Evolutionary conservation across 805 yeast species (phyloP), one percentile per base, ranked within the genome.

Genomic region (Hanseniaspora clermontiae): DNA sequence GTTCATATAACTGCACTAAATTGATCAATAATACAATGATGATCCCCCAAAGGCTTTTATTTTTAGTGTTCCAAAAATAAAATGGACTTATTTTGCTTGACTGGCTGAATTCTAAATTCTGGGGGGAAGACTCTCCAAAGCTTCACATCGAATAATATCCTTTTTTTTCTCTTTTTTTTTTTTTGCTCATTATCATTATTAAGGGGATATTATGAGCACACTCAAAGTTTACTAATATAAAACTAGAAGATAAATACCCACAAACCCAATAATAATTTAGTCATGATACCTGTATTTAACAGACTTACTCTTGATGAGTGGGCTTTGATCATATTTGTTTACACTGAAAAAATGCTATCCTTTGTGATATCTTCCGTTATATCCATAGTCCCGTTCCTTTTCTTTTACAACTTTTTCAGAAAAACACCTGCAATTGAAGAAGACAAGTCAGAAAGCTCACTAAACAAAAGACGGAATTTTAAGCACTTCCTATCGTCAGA

Each of bases 401-500:
- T 37, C 24, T 15, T 31, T 45, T 14, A 12, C 4, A 36, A 24
- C 7, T 20, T 20, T 6, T 15, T 4, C 11, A 17, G 17, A 11
- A 32, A n/a, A n/a, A 38, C 43, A 6, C 4, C 31, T 17, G 15
- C 12, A 3, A 29, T 20, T 5, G 8, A 37, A 5, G 46, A 40
- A 27, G 50, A 34, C 12, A 12, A 52, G 17, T 5, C 15, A 2
- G 32, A 19, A 29, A 31, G 20, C 6, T 27, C 37, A 8, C 12
- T 49, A 54, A 10, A 40, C 38, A 9, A 45, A 17, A 57, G 57
- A 14, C 50, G 59, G n/a, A 49, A 55, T 14, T 51, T 45, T n/a
- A 59, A 60, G 17, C 64, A 61, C 52, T 54, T 58, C 11, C 54
- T 63, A 8, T 45, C 61, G 20, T 39, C 54, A 5, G 60, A 66